These are phyloP conservation scores for Picochlorum sp. DNA, from an alignment of 139 green algal genomes.

Conservation along the genomic window DNA sequence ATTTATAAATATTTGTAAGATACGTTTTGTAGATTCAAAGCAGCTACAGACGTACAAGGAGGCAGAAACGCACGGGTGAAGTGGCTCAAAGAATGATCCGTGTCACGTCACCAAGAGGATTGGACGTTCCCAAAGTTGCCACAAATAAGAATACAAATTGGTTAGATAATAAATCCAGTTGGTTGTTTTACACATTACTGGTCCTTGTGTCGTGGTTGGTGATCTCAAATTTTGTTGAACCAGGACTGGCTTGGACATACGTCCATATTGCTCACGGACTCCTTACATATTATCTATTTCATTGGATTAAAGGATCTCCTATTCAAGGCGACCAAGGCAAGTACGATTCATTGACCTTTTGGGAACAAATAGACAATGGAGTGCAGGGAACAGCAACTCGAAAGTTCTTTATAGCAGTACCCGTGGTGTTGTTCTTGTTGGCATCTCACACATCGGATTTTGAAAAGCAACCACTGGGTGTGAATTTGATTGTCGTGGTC, in stretches of 20 bases:
- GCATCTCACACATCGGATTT: conserved; percentile 79
- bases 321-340: conserved; percentile 66
- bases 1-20: no score
- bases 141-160: conserved; percentile 35
- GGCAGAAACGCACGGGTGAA: not conserved
- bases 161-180: conserved; percentile 38
- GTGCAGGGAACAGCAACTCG: conserved; percentile 65
- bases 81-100: not conserved
- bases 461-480: conserved; percentile 64
- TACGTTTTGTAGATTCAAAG: no score
- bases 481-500: conserved; percentile 75
- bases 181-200: conserved; percentile 68
- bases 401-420: conserved; percentile 82
- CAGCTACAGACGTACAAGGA: not conserved
- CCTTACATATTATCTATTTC: conserved; percentile 76
- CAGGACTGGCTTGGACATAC: conserved; percentile 81
- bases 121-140: not conserved
- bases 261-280: conserved; percentile 72
- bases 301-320: conserved; percentile 79
- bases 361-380: conserved; percentile 71
- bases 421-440: conserved; percentile 73
- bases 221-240: conserved; percentile 47
- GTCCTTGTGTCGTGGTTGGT: conserved; percentile 64
- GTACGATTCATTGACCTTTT: conserved; percentile 82
- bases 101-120: conserved; percentile 1